Evolutionary conservation across 129 eudicot species (phyloP).

Genomic region (Centaurea solstitialis): DNA sequence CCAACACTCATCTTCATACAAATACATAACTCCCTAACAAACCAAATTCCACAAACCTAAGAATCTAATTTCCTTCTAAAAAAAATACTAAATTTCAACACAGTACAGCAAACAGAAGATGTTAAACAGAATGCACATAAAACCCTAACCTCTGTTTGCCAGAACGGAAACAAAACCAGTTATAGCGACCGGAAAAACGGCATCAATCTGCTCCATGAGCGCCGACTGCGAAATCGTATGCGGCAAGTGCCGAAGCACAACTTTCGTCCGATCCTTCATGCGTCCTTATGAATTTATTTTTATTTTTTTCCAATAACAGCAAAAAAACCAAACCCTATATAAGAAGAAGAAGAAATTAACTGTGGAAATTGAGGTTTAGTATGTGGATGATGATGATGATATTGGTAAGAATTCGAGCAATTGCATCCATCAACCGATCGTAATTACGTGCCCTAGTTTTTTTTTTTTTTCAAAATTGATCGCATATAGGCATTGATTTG

Average conservation of each 20-base stretch:
- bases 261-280: slow-evolving; percentile 89
- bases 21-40: neutral
- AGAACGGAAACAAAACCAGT: slow-evolving; percentile 56
- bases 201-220: slow-evolving; percentile 66
- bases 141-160: slow-evolving; percentile 72
- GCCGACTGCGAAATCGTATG: slow-evolving; percentile 63
- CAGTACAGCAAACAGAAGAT: slow-evolving; percentile 7
- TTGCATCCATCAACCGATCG: slow-evolving; percentile 18
- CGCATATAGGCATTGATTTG: slow-evolving; percentile 4
- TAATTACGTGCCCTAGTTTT: slow-evolving; percentile 19
- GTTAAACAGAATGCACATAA: neutral
- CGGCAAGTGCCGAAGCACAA: slow-evolving; percentile 87
- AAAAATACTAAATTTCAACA: slow-evolving; percentile 4
- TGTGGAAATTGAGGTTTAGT: slow-evolving; percentile 10
- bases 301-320: slow-evolving; percentile 20
- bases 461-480: slow-evolving; percentile 5
- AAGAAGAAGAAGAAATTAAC: neutral
- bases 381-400: neutral
- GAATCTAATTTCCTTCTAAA: neutral
- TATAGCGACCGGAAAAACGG: slow-evolving; percentile 61
- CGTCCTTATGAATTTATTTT: slow-evolving; percentile 26
- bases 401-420: neutral
- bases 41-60: neutral
- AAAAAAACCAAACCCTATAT: slow-evolving; percentile 46
- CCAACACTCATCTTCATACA: slow-evolving; percentile 7